Percentiles rank a stretch among this genome's conserved stretches.
These are phyloP conservation scores for Alternaria hordeiaustralica DNA, from an alignment of 2,329 filamentous ascomycete species.

Conservation along the genomic window DNA sequence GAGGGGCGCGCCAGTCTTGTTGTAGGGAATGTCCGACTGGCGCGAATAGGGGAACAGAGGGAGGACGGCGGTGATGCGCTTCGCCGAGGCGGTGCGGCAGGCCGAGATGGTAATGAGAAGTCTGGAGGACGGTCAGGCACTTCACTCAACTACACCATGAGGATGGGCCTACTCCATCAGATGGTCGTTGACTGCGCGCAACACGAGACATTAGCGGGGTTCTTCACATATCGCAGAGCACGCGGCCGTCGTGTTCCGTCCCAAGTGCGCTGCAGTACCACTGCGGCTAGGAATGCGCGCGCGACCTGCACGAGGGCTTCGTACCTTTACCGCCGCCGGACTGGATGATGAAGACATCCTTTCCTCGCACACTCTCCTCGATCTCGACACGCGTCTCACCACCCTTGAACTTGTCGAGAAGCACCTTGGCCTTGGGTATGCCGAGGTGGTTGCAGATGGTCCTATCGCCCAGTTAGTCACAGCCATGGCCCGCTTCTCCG, in stretches of 20 bases:
- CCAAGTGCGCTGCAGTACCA: constrained; percentile 3
- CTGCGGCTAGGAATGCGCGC: not conserved
- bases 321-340: constrained; percentile 77
- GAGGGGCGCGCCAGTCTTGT: constrained; percentile 90
- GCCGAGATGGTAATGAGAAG: constrained; percentile 98
- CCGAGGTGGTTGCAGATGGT: constrained; percentile 88
- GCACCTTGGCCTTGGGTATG: constrained; percentile 81
- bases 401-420: constrained; percentile 90
- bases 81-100: constrained; percentile 92
- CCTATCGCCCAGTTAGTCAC: constrained; percentile 22
- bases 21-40: constrained; percentile 95
- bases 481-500: not conserved
- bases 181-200: constrained; percentile 79
- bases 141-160: constrained; percentile 30
- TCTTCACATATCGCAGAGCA: constrained; percentile 1
- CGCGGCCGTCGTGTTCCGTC: not conserved
- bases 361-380: constrained; percentile 92
- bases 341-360: constrained; percentile 97
- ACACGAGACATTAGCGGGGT: constrained; percentile 22
- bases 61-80: constrained; percentile 89
- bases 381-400: constrained; percentile 97
- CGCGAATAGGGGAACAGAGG: constrained; percentile 96
- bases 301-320: not conserved
- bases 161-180: constrained; percentile 72
- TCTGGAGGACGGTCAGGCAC: constrained; percentile 37